Conservation (phyloP, 2,329 filamentous ascomycete species). For the Ampelomyces quisqualis region DNA sequence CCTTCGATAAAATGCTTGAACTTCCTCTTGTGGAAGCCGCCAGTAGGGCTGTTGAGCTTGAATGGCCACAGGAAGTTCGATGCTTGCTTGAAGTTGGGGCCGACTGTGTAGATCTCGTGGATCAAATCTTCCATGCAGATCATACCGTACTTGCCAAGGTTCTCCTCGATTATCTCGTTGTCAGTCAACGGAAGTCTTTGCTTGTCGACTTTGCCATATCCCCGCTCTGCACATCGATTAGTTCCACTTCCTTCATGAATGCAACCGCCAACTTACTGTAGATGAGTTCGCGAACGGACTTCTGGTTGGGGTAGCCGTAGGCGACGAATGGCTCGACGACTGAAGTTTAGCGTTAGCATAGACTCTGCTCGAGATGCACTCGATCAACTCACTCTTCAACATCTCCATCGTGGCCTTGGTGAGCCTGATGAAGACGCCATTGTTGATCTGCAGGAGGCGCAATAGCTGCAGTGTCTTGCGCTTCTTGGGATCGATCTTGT, state of each 20-base stretch:
- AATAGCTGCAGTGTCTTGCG: conserved; percentile 99
- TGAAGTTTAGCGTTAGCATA: conserved; percentile 4
- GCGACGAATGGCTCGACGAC: conserved; percentile 98
- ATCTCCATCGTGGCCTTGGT: conserved; percentile 98
- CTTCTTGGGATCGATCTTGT: conserved; percentile 99
- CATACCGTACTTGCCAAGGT: conserved; percentile 94
- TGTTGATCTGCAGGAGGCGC: conserved; percentile 99
- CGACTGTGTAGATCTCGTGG: conserved; percentile 95
- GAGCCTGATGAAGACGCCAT: conserved; percentile 94
- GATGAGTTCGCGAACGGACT: conserved; percentile 97
- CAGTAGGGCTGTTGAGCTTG: conserved; percentile 98
- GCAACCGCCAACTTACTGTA: conserved; percentile 88
- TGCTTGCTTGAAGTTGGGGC: conserved; percentile 97
- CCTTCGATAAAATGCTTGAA: conserved; percentile 99
- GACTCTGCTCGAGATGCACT: too few relatives aligned
- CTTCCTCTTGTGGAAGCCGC: conserved; percentile 94
- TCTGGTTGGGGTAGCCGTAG: conserved; percentile 99
- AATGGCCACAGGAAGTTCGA: conserved; percentile 99
- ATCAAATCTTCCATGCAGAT: conserved; percentile 99
- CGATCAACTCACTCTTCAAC: conserved; percentile 65
- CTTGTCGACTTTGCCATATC: conserved; percentile 98
- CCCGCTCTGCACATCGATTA: conserved; percentile 58
- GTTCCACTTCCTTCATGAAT: conserved; percentile 62
- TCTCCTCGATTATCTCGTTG: conserved; percentile 96
- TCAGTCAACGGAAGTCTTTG: conserved; percentile 95